phyloP scores from a whole-genome alignment of 192 early-diverging fungal genomes.

The Umbelopsis sp. region DNA sequence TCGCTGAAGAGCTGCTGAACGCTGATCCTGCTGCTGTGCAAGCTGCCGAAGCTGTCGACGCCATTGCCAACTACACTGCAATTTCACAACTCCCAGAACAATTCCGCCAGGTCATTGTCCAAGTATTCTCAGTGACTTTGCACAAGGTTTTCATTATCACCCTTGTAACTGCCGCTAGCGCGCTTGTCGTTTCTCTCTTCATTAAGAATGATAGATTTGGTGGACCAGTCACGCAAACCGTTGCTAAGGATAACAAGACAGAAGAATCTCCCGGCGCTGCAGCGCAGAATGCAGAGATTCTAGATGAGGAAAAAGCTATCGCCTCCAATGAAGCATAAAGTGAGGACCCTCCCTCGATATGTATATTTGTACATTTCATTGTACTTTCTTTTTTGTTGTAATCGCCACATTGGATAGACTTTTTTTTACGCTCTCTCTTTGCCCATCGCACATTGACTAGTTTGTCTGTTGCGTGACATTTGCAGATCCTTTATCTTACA shows the following conservation, averaged over 20 bases:
- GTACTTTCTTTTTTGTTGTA: not conserved
- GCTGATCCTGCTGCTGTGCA: constrained; percentile 20
- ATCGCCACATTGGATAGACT: not conserved
- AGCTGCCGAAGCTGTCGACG: constrained; percentile 19
- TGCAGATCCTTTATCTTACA: not conserved
- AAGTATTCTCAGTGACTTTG: constrained; percentile 16
- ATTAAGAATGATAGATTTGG: constrained; percentile 25
- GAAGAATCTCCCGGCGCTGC: not conserved
- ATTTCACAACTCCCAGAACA: constrained; percentile 13
- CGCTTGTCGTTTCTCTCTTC: constrained; percentile 22
- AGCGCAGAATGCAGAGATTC: not conserved
- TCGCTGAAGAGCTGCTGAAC: not conserved
- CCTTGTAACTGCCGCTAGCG: constrained; percentile 4
- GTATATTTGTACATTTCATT: not conserved
- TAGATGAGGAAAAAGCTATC: not conserved
- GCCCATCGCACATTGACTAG: no score
- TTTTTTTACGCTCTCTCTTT: not conserved
- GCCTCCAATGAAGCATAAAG: not conserved
- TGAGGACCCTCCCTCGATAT: not conserved
- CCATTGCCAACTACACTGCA: constrained; percentile 16
- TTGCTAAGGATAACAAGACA: no score
- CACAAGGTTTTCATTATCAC: constrained; percentile 28
- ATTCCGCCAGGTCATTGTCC: constrained; percentile 16
- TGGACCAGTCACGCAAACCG: no score
- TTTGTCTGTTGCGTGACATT: not conserved